These are phyloP conservation scores for Phialophora verrucosa DNA, from an alignment of 2,329 filamentous ascomycete species.

Conservation along the genomic window DNA sequence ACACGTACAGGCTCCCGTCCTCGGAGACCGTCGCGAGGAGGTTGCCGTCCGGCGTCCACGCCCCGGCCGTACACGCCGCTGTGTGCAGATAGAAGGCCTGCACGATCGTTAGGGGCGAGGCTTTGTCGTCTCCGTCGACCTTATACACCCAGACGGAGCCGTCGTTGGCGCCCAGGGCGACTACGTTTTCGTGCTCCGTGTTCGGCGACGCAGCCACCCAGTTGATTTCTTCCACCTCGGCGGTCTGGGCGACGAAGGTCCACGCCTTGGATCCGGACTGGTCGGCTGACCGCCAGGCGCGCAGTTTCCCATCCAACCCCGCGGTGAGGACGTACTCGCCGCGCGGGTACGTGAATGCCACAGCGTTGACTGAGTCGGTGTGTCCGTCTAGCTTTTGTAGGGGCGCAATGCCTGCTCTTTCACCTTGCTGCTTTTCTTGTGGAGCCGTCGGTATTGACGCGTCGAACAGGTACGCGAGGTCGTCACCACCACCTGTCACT, in stretches of 20 bases:
- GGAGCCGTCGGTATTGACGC: conserved; percentile 67
- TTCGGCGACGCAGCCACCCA: conserved; percentile 82
- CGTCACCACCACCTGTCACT: conserved; percentile 85
- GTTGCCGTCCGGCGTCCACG: conserved; percentile 87
- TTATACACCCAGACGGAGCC: conserved; percentile 96
- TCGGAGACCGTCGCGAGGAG: conserved; percentile 88
- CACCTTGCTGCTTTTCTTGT: conserved; percentile 64
- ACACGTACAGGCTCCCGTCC: conserved; percentile 86
- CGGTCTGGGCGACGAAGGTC: conserved; percentile 74
- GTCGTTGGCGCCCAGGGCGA: conserved; percentile 87
- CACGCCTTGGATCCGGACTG: conserved; percentile 58
- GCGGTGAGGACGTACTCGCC: conserved; percentile 87
- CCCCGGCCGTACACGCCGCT: conserved; percentile 81
- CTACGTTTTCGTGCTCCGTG: conserved; percentile 72
- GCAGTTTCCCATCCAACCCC: conserved; percentile 82
- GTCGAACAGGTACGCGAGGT: conserved; percentile 86
- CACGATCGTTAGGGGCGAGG: conserved; percentile 74
- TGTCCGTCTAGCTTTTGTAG: conserved; percentile 85
- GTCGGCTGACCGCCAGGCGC: conserved; percentile 66
- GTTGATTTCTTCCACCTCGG: conserved; percentile 94
- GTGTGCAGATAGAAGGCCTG: conserved; percentile 94
- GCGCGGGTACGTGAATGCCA: conserved; percentile 79
- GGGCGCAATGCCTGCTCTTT: conserved; percentile 66
- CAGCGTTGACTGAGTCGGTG: conserved; percentile 85
- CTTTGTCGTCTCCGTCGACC: conserved; percentile 70